Evolutionary conservation across 2,329 filamentous ascomycete genomes (phyloP).

Genomic region (Stachybotrys echinatus): DNA sequence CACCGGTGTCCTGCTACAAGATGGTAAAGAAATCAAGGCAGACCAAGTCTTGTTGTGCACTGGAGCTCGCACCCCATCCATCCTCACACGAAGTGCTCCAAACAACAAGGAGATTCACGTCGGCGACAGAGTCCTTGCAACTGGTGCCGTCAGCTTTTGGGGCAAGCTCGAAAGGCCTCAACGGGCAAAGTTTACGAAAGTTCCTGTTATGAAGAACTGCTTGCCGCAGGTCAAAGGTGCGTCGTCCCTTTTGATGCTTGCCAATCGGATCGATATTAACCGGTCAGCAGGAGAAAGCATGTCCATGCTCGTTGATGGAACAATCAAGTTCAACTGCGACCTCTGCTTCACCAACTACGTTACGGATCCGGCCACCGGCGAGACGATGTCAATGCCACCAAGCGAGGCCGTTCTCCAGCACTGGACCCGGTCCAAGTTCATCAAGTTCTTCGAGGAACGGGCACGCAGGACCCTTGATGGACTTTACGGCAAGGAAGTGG

Average conservation of each 20-base stretch:
- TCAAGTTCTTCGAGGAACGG: conserved; percentile 38
- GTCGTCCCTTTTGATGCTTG: conserved; percentile 7
- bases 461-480: conserved; percentile 31
- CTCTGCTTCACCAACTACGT: conserved; percentile 52
- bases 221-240: conserved; percentile 34
- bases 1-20: conserved; percentile 41
- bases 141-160: conserved; percentile 43
- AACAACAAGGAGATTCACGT: conserved; percentile 45
- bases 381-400: conserved; percentile 47
- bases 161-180: conserved; percentile 36
- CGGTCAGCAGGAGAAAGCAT: conserved; percentile 30
- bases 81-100: conserved; percentile 47
- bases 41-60: conserved; percentile 50
- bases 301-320: conserved; percentile 38
- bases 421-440: conserved; percentile 31
- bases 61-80: conserved; percentile 49
- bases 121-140: conserved; percentile 49
- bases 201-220: conserved; percentile 49
- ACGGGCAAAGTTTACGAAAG: conserved; percentile 37
- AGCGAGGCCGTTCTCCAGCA: conserved; percentile 34
- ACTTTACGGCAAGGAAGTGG: conserved; percentile 34
- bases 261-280: conserved; percentile 3
- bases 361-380: conserved; percentile 38
- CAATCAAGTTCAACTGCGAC: conserved; percentile 58
- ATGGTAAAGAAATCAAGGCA: conserved; percentile 41